Conservation (phyloP, 2,329 filamentous ascomycete species). For the Neonectria neomacrospora region DNA sequence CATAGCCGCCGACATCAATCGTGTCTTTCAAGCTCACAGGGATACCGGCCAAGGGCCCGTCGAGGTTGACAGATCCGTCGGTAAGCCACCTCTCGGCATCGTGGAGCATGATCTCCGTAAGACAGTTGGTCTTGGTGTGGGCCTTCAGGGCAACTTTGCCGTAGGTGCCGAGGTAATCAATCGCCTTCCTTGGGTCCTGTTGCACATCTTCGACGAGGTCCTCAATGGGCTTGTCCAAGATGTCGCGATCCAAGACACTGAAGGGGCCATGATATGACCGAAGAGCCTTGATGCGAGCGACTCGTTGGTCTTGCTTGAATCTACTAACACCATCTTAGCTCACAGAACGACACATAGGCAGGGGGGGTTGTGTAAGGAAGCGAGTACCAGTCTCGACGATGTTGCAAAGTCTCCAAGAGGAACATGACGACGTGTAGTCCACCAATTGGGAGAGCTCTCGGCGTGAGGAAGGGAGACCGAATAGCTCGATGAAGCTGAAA, state of each 20-base stretch:
- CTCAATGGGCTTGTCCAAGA: constrained; percentile 79
- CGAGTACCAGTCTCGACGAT: constrained; percentile 74
- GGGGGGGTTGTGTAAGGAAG: not conserved
- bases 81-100: constrained; percentile 79
- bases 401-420: constrained; percentile 71
- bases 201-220: constrained; percentile 83
- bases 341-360: not conserved
- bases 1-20: constrained; percentile 83
- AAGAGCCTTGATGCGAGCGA: constrained; percentile 74
- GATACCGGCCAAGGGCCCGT: constrained; percentile 86
- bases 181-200: constrained; percentile 69
- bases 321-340: constrained; percentile 63
- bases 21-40: constrained; percentile 87
- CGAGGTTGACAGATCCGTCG: constrained; percentile 71
- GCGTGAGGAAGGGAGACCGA: not conserved
- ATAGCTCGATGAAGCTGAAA: not conserved
- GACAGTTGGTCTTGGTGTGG: constrained; percentile 87
- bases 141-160: constrained; percentile 87
- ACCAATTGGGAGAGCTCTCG: not conserved
- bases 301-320: constrained; percentile 82
- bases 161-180: constrained; percentile 84
- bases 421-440: constrained; percentile 46
- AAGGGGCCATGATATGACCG: constrained; percentile 73
- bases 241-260: constrained; percentile 70
- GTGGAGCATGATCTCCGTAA: constrained; percentile 86